Conservation (phyloP, 2,329 filamentous ascomycete genomes). For the Hypoxylon sp. region DNA sequence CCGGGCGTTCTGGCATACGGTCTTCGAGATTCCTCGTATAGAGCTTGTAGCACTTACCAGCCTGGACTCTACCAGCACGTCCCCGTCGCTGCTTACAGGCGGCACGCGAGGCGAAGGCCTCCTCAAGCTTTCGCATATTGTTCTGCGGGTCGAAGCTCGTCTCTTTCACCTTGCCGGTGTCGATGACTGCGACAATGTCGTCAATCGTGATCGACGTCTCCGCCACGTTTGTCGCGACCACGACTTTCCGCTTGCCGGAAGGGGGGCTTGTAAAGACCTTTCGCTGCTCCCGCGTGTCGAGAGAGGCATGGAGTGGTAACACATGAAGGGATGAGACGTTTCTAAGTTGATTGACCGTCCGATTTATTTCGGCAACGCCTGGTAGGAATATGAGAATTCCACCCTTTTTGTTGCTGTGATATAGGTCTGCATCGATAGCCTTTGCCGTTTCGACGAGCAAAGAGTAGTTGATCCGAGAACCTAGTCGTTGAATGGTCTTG, state of each 20-base stretch:
- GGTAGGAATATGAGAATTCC: constrained; percentile 96
- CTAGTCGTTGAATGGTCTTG: constrained; percentile 74
- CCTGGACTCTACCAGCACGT: constrained; percentile 90
- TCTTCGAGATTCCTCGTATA: constrained; percentile 87
- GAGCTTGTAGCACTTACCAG: constrained; percentile 92
- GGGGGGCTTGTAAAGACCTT: constrained; percentile 83
- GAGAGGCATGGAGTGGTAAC: constrained; percentile 88
- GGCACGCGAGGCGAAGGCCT: constrained; percentile 93
- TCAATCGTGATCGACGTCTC: constrained; percentile 99
- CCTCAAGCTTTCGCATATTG: constrained; percentile 93
- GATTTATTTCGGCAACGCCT: constrained; percentile 89
- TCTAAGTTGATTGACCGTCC: constrained; percentile 74
- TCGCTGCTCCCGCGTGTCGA: constrained; percentile 87
- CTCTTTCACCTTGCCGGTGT: constrained; percentile 94
- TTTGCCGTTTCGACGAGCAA: constrained; percentile 82
- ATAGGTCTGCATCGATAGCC: constrained; percentile 80
- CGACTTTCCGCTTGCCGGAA: constrained; percentile 83
- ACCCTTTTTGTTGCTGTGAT: constrained; percentile 70
- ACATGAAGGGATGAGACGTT: constrained; percentile 72
- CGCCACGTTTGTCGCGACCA: constrained; percentile 95
- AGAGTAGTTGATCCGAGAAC: constrained; percentile 90
- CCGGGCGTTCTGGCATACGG: constrained; percentile 86
- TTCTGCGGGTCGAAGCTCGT: constrained; percentile 91
- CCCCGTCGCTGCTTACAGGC: constrained; percentile 95
- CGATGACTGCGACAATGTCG: constrained; percentile 94